Evolutionary conservation across 2,329 filamentous ascomycete genomes (phyloP), one percentile per base, ranked within the genome.

Genomic region (Diaporthe citri): DNA sequence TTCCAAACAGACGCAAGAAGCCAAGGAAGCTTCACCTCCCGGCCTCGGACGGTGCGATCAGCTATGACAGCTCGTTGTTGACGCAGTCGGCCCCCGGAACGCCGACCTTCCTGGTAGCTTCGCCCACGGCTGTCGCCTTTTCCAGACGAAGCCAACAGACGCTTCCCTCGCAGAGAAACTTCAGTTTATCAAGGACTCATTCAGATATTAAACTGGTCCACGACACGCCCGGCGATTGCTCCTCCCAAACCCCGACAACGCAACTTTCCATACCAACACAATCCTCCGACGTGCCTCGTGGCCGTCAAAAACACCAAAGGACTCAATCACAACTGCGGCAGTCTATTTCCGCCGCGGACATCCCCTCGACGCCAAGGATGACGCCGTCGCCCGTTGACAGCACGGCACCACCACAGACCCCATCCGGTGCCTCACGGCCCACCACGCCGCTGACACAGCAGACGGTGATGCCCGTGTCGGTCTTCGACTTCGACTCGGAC

Each of bases 401-500:
- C 57, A 20, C 56, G 25, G 36, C 34, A 46, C 43, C 70, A 25
- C 43, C 34, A 41, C n/a, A 41, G n/a, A 55, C 57, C 43, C 25
- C 70, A 7, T 39, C 34, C 34, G 4, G 34, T 15, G 36, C 57
- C n/a, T 41, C 70, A 4, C 46, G 34, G n/a, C 57, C 70, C 31
- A 59, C 56, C 31, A 62, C 70, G 28, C 56, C 56, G 17, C 57
- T 41, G 25, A 39, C n/a, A 34, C 22, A 80, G 79, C 25, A 79
- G 80, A 43, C 76, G 77, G 15, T 85, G 82, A 77, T 69, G 17
- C 80, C 81, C 52, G 79, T 85, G 43, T 89, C 87, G 2, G 85
- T 89, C 34, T 89, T 89, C 76, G 88, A 89, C 57, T 78, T 83
- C 20, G 87, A 89, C 78, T 85, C 85, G 5, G 87, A 89, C 74